Evolutionary conservation across 2,329 filamentous ascomycete genomes (phyloP), one percentile per base, ranked within the genome.

Genomic region (Gliomastix tumulicola): DNA sequence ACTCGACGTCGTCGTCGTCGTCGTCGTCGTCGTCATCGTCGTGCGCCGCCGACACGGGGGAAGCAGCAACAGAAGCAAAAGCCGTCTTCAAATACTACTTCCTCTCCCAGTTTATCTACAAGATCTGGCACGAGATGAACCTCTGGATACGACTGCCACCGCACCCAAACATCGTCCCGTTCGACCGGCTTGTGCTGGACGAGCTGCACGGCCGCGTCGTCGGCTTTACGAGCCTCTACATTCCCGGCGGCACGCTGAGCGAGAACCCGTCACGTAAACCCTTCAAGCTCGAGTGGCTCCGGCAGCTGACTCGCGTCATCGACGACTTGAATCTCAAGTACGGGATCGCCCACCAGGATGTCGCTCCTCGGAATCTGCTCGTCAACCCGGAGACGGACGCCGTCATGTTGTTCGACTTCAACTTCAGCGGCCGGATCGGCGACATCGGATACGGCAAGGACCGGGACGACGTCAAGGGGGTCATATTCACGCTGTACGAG

Each of bases 281-380:
- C 12, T 63, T 63, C 41, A 59, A 56, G 49, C 42, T 62, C 7
- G 41, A 55, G 37, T 60, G 55, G 51, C 44, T 62, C 9, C 38
- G 50, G 20, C 60, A 65, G 39, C 51, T 65, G 7, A 54, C 47
- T 7, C 12, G 47, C 2, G 50, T 58, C 6, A 48, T 65, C 8
- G 60, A 66, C 36, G 50, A 56, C 23, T 43, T 66, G 21, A 65
- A 65, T 37, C 44, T 65, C 13, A 38, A 50, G 23, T 43, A 55
- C 22, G 59, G 62, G 21, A 53, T 66, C 28, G 43, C 49, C 27
- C 62, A 66, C 42, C 53, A 62, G 40, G 62, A 64, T 37, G 48
- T 66, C 34, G 51, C 54, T 6, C 43, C 56, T 4, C 51, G 57
- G 22, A 66, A 66, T 37, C 47, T 65, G 6, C 33, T 65, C 1